Percentiles rank a stretch among this genome's conserved stretches.
phyloP scores from a whole-genome alignment of 2,329 filamentous ascomycete species.

The Cladosporium sp. region DNA sequence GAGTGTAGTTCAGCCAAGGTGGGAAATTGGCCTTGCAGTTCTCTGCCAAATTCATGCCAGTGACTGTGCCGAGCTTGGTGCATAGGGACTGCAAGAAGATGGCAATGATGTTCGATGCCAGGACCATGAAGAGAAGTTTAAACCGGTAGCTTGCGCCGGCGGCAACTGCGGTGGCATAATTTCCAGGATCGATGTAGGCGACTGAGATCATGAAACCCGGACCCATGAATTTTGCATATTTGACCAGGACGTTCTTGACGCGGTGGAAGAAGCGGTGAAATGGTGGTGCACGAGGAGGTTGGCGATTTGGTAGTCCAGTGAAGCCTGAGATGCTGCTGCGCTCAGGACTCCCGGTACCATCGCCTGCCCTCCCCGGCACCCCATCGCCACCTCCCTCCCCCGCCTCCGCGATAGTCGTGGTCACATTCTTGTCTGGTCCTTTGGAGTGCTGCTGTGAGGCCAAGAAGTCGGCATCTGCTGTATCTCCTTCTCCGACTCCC shows the following conservation, averaged over 20 bases:
- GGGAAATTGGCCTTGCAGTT: slow-evolving; percentile 48
- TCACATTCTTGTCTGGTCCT: background rate
- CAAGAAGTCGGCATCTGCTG: slow-evolving; percentile 18
- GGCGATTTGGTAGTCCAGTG: background rate
- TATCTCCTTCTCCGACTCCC: slow-evolving; percentile 20
- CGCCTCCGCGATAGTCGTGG: slow-evolving; percentile 3
- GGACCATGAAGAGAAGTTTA: slow-evolving; percentile 61
- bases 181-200: slow-evolving; percentile 50
- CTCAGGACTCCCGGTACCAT: slow-evolving; percentile 2
- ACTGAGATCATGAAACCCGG: slow-evolving; percentile 60
- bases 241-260: slow-evolving; percentile 31
- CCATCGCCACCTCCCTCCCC: slow-evolving; percentile 17
- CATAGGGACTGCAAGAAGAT: slow-evolving; percentile 65
- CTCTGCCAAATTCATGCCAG: slow-evolving; percentile 46
- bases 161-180: slow-evolving; percentile 66
- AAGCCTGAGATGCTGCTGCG: slow-evolving; percentile 3
- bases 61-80: slow-evolving; percentile 53
- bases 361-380: slow-evolving; percentile 1
- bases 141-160: slow-evolving; percentile 63
- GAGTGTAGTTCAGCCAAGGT: slow-evolving; percentile 49
- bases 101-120: slow-evolving; percentile 66
- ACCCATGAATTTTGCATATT: slow-evolving; percentile 55
- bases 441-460: background rate
- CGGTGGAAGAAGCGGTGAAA: slow-evolving; percentile 5
- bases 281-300: background rate